These are phyloP conservation scores for Yamadazyma oceani DNA, from an alignment of 1,139 yeast species.

Conservation along the genomic window DNA sequence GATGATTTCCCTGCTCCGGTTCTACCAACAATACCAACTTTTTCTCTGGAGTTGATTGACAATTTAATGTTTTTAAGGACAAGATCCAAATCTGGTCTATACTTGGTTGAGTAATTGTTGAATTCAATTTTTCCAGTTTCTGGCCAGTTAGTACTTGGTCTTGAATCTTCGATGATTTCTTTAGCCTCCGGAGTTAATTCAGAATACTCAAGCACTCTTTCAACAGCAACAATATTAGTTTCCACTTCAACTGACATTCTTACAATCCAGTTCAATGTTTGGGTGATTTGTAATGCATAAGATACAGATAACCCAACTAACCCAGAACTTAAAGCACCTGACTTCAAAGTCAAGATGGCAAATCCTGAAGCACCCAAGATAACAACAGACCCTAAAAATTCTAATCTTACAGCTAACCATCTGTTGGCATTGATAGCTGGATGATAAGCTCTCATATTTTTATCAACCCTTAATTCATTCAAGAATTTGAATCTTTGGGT, in stretches of 20 bases:
- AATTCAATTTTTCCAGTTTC: constrained; percentile 68
- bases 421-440: constrained; percentile 94
- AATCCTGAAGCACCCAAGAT: constrained; percentile 85
- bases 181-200: constrained; percentile 79
- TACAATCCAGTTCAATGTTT: constrained; percentile 93
- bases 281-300: constrained; percentile 89
- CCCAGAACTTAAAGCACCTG: constrained; percentile 80
- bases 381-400: constrained; percentile 83
- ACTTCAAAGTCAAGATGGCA: constrained; percentile 64
- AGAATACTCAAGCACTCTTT: constrained; percentile 88
- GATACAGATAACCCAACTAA: constrained; percentile 90
- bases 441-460: constrained; percentile 86
- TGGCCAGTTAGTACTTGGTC: constrained; percentile 83
- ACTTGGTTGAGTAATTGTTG: constrained; percentile 75
- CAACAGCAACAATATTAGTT: constrained; percentile 94
- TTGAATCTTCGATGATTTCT: constrained; percentile 60
- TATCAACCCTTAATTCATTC: constrained; percentile 77
- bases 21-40: constrained; percentile 92
- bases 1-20: constrained; percentile 98
- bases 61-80: constrained; percentile 74
- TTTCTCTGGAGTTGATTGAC: constrained; percentile 72
- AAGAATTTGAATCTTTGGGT: constrained; percentile 67
- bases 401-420: constrained; percentile 95
- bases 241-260: constrained; percentile 98
- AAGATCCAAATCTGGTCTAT: constrained; percentile 80